These are phyloP conservation scores for Neonectria neomacrospora DNA, from an alignment of 2,329 filamentous ascomycete species.

Conservation along the genomic window DNA sequence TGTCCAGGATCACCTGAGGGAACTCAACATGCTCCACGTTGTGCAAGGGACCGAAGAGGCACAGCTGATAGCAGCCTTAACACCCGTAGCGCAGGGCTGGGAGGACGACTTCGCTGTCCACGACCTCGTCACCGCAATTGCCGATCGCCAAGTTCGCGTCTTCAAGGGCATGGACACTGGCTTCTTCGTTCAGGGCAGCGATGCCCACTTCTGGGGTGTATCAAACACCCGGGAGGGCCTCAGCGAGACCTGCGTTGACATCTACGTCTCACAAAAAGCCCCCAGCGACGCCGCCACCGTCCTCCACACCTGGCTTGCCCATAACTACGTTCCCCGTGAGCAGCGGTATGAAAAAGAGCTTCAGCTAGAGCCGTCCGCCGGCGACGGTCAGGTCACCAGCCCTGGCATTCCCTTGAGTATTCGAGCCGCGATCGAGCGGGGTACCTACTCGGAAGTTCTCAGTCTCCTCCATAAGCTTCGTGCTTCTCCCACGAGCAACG, in stretches of 20 bases:
- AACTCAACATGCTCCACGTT: slow-evolving; percentile 28
- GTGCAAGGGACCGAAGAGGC: slow-evolving; percentile 31
- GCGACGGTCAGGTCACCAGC: background rate
- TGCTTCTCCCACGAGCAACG: background rate
- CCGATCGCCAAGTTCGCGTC: slow-evolving; percentile 16
- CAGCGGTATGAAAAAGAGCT: slow-evolving; percentile 25
- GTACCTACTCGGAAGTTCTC: slow-evolving; percentile 28
- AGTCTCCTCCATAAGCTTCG: slow-evolving; percentile 27
- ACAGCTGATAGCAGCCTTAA: slow-evolving; percentile 18
- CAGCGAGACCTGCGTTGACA: slow-evolving; percentile 18
- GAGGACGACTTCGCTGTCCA: slow-evolving; percentile 3
- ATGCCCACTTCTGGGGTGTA: slow-evolving; percentile 30
- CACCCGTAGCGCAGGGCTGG: background rate
- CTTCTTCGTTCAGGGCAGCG: slow-evolving; percentile 21
- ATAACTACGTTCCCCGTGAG: slow-evolving; percentile 12
- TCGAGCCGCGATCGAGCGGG: slow-evolving; percentile 17
- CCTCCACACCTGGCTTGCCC: slow-evolving; percentile 29
- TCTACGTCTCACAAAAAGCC: slow-evolving; percentile 24
- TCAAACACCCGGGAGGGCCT: slow-evolving; percentile 5
- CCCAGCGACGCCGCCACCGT: slow-evolving; percentile 21
- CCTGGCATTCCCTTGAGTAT: slow-evolving; percentile 22
- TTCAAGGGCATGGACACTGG: slow-evolving; percentile 31
- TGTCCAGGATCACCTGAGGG: slow-evolving; percentile 25
- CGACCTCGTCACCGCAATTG: slow-evolving; percentile 13
- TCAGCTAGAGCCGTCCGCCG: slow-evolving; percentile 14